Evolutionary conservation across 352 stramenopile species (phyloP), one percentile per base, ranked within the genome.

Genomic region (Thalassiosira hispida): DNA sequence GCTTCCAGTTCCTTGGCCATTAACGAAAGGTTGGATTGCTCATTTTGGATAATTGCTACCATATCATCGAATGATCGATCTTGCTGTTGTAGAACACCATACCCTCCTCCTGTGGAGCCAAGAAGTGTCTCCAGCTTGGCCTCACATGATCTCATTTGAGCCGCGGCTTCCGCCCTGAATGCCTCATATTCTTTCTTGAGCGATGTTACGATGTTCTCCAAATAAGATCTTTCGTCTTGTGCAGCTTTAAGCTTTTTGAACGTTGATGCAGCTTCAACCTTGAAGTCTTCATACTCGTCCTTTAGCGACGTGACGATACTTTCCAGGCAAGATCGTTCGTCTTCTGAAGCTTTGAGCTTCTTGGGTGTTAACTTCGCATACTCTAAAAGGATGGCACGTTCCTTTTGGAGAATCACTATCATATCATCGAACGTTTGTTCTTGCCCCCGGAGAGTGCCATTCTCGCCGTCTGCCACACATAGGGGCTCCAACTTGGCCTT

Each of bases 41-140:
- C 69, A 60, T 68, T 53, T 56, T 77, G 31, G n/a, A 77, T 33
- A 12, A 66, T 23, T 8, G 38, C 18, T 14, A 77, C 53, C 57
- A 77, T 66, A 46, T 77, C 59, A 51, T 64, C 57, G 42, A 70
- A 77, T 11, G 65, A 55, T 20, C 40, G 9, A 22, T 31, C 14
- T 42, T 67, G 59, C 40, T 27, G 14, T 44, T 22, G 20, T 12
- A 2, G 12, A 23, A 22, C 9, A 23, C 40, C 38, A 20, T 51
- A n/a, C 25, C 29, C 38, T 23, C 40, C 12, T 62, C 22, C 6
- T 12, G 14, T 18, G 53, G 46, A 1, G 29, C 35, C 25, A 64
- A 18, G 64, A 56, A 60, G 61, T 59, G 23, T 42, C 51, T 33
- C 27, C 53, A 63, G 20, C 47, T 60, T 70, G 27, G 61, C 61